These are phyloP conservation scores for Psilocybe cubensis DNA, from an alignment of 768 basidiomycete species.

Conservation along the genomic window DNA sequence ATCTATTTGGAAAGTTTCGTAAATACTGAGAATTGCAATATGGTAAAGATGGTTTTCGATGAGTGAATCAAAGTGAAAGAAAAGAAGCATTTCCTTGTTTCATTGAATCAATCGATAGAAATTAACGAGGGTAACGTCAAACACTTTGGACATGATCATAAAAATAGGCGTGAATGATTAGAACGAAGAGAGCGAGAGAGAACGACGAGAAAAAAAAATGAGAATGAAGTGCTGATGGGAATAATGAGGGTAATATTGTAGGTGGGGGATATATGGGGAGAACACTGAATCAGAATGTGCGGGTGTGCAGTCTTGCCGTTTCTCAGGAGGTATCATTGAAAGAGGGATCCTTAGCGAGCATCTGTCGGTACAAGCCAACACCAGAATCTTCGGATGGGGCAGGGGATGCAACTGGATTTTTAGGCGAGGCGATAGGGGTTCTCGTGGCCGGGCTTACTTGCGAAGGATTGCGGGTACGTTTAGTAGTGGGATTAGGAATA, in stretches of 20 bases:
- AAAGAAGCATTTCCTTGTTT: slow-evolving; percentile 14
- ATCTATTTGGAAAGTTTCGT: slow-evolving; percentile 27
- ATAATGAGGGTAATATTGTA: slow-evolving; percentile 26
- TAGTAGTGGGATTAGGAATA: slow-evolving; percentile 39
- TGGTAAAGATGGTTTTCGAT: slow-evolving; percentile 21
- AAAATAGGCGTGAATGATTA: slow-evolving; percentile 23
- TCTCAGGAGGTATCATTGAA: slow-evolving; percentile 44
- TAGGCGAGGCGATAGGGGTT: slow-evolving; percentile 37
- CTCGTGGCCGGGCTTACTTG: slow-evolving; percentile 68
- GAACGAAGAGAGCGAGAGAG: not conserved
- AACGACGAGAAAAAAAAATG: slow-evolving; percentile 7
- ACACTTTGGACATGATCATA: slow-evolving; percentile 26
- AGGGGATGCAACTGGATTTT: slow-evolving; percentile 62
- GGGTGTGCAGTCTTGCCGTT: slow-evolving; percentile 15
- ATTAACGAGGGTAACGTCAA: slow-evolving; percentile 21
- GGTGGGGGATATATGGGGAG: slow-evolving; percentile 27
- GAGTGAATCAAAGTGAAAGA: not conserved
- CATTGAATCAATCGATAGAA: slow-evolving; percentile 13
- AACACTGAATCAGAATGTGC: slow-evolving; percentile 17
- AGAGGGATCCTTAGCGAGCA: slow-evolving; percentile 76
- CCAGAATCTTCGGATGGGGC: slow-evolving; percentile 83
- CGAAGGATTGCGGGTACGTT: slow-evolving; percentile 73
- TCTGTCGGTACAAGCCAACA: slow-evolving; percentile 82
- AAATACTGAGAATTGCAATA: slow-evolving; percentile 27
- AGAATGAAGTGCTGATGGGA: slow-evolving; percentile 18